phyloP scores from a whole-genome alignment of 2,329 filamentous ascomycete genomes.

The Alternaria longipes region DNA sequence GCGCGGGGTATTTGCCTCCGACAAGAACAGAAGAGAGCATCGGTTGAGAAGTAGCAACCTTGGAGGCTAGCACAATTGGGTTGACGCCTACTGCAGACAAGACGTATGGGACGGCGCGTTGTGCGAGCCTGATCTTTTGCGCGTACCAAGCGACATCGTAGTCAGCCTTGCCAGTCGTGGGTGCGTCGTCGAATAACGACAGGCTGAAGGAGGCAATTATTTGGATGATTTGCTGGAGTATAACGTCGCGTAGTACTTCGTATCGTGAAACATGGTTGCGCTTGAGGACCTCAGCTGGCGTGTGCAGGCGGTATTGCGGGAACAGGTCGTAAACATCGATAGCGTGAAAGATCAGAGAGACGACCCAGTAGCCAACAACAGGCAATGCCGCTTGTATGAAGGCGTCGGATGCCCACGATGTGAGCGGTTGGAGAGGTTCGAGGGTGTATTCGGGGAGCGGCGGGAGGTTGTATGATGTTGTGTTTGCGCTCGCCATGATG shows the following conservation, averaged over 20 bases:
- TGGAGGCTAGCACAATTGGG: slow-evolving; percentile 77
- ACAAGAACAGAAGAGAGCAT: slow-evolving; percentile 77
- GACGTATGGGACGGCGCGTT: slow-evolving; percentile 77
- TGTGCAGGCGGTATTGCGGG: slow-evolving; percentile 92
- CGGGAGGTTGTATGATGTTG: slow-evolving; percentile 70
- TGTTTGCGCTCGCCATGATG: slow-evolving; percentile 57
- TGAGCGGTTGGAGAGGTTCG: slow-evolving; percentile 72
- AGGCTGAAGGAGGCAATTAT: slow-evolving; percentile 74
- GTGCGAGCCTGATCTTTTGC: slow-evolving; percentile 78
- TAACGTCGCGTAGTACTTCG: slow-evolving; percentile 88
- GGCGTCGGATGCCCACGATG: slow-evolving; percentile 83
- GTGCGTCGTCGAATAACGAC: slow-evolving; percentile 74
- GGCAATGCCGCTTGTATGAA: slow-evolving; percentile 79
- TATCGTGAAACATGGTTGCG: slow-evolving; percentile 86
- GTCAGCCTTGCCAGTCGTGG: slow-evolving; percentile 78
- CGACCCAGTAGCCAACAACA: slow-evolving; percentile 84
- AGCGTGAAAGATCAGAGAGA: slow-evolving; percentile 86
- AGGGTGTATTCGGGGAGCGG: slow-evolving; percentile 86
- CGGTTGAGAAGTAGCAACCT: slow-evolving; percentile 74
- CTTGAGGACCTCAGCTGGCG: slow-evolving; percentile 86
- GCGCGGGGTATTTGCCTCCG: slow-evolving; percentile 81
- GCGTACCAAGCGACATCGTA: slow-evolving; percentile 94
- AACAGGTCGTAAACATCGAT: slow-evolving; percentile 88
- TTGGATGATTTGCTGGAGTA: slow-evolving; percentile 92
- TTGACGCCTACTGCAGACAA: slow-evolving; percentile 80